A percentile compares a stretch with the other conserved stretches of the same genome.
Evolutionary conservation across 805 yeast genomes (phyloP).

Genomic region (Hanseniaspora occidentalis): DNA sequence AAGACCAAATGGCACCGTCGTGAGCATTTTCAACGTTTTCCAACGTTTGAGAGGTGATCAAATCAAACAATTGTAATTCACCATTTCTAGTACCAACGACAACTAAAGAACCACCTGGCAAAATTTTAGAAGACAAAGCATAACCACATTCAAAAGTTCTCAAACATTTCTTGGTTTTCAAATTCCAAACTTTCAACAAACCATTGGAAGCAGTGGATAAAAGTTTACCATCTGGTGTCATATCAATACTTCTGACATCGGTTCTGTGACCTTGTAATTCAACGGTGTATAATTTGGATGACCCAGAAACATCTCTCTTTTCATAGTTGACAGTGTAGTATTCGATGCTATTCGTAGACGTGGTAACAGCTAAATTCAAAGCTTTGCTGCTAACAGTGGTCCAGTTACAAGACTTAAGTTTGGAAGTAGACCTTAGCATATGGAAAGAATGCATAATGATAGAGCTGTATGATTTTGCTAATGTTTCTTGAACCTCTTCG

Average conservation of each 20-base stretch:
- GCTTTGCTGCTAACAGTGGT: constrained; percentile 33
- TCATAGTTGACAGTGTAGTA: constrained; percentile 52
- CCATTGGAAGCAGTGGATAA: constrained; percentile 90
- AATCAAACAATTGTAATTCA: constrained; percentile 68
- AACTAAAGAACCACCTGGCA: constrained; percentile 85
- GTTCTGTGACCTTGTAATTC: constrained; percentile 82
- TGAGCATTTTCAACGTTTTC: constrained; percentile 67
- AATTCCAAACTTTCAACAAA: constrained; percentile 77
- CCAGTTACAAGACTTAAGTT: constrained; percentile 61
- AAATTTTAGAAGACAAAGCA: constrained; percentile 63
- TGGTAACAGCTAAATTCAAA: constrained; percentile 50
- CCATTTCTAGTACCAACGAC: constrained; percentile 87
- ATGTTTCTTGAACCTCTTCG: constrained; percentile 44
- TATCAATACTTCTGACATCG: constrained; percentile 73
- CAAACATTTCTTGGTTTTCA: constrained; percentile 57
- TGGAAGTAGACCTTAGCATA: constrained; percentile 48
- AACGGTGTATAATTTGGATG: constrained; percentile 41
- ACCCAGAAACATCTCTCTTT: constrained; percentile 18
- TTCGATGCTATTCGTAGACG: constrained; percentile 67
- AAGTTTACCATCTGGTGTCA: constrained; percentile 69
- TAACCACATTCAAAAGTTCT: constrained; percentile 86
- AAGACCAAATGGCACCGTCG: constrained; percentile 76
- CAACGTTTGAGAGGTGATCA: constrained; percentile 66
- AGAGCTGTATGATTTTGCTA: constrained; percentile 35
- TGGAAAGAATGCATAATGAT: constrained; percentile 60